Percentiles rank a stretch among this genome's conserved stretches.
phyloP scores from a whole-genome alignment of 768 basidiomycete species.

The Trametes gibbosa region DNA sequence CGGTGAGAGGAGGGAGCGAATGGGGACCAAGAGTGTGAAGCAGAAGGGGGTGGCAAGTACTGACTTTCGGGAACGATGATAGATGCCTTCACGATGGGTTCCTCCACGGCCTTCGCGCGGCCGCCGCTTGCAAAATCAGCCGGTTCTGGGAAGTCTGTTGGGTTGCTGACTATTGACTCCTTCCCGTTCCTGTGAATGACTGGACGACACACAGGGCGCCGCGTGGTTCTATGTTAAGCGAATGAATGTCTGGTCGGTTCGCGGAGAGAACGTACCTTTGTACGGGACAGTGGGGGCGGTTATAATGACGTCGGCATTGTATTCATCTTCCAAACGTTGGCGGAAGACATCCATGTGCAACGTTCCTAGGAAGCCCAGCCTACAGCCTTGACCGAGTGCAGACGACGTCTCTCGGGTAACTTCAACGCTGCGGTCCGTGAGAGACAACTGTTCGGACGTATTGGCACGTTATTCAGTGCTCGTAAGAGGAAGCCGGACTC shows the following conservation, averaged over 20 bases:
- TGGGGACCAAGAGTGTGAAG: not conserved
- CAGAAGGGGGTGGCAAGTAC: conserved; percentile 11
- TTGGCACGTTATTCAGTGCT: not conserved
- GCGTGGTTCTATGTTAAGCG: not conserved
- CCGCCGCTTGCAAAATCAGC: conserved; percentile 47
- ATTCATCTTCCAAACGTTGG: conserved; percentile 95
- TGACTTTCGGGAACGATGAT: conserved; percentile 93
- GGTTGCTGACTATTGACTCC: conserved; percentile 73
- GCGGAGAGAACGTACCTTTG: conserved; percentile 50
- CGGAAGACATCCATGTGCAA: conserved; percentile 97
- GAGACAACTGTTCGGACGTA: conserved; percentile 53
- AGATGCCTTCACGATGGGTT: conserved; percentile 90
- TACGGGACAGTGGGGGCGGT: conserved; percentile 97
- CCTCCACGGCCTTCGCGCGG: conserved; percentile 75
- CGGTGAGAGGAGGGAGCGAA: not conserved
- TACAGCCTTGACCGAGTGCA: conserved; percentile 91
- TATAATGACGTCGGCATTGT: conserved; percentile 90
- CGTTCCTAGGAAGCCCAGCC: conserved; percentile 93
- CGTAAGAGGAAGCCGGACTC: conserved; percentile 7
- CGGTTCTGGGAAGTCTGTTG: conserved; percentile 91
- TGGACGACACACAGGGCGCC: conserved; percentile 30
- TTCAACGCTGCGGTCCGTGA: conserved; percentile 87
- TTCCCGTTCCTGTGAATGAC: conserved; percentile 68
- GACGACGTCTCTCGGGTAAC: conserved; percentile 90
- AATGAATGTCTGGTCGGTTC: not conserved